Base-by-base conservation (phyloP, 2,329 filamentous ascomycete genomes). In the Aureobasidium mangrovei region DNA sequence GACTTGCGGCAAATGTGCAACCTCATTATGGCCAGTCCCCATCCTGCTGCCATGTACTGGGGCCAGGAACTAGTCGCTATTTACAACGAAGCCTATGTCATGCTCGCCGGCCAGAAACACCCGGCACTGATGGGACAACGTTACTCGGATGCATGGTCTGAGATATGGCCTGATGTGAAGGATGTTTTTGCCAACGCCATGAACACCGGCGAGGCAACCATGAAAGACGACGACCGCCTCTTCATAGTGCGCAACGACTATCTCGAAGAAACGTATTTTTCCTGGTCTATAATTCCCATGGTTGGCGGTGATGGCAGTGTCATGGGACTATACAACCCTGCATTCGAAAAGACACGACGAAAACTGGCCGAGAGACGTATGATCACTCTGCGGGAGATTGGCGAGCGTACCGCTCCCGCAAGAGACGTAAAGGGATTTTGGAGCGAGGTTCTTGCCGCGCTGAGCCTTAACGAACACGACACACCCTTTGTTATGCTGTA, bases 151-250 rank as follows among this genome's bases (percentile, higher is more conserved):
- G 83, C 80, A 1, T 91, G 86, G 86, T 59, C 74, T 0, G 87
- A 91, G 64, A 85, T 91, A 4, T 91, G 86, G 85, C 72, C 81
- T 26, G 80, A 83, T 4, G 76, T 91, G 8, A 77, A 82, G 59
- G 82, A 82, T 2, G 77, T 86, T 0, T 87, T 93, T 59, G 73
- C 77, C 18, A 81, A 74, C 57, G 88, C 87, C 0, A 80, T 78
- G 67, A 69, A 78, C 38, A 85, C 82, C 4, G 88, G 87, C 0
- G 83, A 90, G 69, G 85, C 87, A 0, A 89, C 84, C 0, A 88
- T 91, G 85, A 91, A 90, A 67, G 83, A 91, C 60, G 88, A 93
- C 61, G 86, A 91, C 59, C 82, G 81, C 55, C 73, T 91, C 1
- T 89, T 90, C 62, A 77, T 93, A 32, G 74, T 78, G 44, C 80